phyloP scores from a whole-genome alignment of 139 green algal genomes.

The Ettlia oleoabundans region DNA sequence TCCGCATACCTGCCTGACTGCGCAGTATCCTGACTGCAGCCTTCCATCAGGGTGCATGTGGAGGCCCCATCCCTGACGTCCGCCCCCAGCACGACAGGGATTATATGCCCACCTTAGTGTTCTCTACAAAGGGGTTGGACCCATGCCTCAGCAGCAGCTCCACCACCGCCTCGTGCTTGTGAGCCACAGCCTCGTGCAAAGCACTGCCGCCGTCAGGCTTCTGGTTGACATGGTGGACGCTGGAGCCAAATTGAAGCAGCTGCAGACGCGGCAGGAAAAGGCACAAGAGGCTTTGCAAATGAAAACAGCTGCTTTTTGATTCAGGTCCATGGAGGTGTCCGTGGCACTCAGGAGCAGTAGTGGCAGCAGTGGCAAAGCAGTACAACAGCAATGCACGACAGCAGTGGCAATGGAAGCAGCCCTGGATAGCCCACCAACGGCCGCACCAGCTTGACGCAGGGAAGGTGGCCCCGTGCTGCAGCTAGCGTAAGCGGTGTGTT shows the following conservation, averaged over 20 bases:
- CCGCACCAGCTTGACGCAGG: constrained; percentile 27
- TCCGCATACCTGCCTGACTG: no score
- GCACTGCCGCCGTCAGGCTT: constrained; percentile 32
- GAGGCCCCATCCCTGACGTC: not conserved
- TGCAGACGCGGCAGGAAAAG: no score
- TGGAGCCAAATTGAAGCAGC: constrained; percentile 32
- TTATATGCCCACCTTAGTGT: constrained; percentile 41
- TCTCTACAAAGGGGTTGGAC: constrained; percentile 59
- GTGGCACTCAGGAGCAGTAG: no score
- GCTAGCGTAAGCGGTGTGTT: constrained; percentile 45
- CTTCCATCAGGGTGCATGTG: not conserved
- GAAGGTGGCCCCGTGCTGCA: constrained; percentile 7
- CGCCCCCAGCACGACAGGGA: no score
- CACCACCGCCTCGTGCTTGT: constrained; percentile 37
- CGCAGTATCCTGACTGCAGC: not conserved
- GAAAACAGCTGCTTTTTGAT: no score
- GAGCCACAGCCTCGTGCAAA: constrained; percentile 53
- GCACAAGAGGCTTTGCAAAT: no score
- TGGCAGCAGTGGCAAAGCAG: no score
- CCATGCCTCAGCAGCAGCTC: constrained; percentile 50
- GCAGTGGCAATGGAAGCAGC: not conserved
- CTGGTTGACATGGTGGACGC: constrained; percentile 19
- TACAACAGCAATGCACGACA: not conserved
- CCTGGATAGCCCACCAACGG: no score
- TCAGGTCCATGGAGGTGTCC: no score